Evolutionary conservation across 768 basidiomycete genomes (phyloP), one percentile per base, ranked within the genome.

Genomic region (Psilocybe cubensis): DNA sequence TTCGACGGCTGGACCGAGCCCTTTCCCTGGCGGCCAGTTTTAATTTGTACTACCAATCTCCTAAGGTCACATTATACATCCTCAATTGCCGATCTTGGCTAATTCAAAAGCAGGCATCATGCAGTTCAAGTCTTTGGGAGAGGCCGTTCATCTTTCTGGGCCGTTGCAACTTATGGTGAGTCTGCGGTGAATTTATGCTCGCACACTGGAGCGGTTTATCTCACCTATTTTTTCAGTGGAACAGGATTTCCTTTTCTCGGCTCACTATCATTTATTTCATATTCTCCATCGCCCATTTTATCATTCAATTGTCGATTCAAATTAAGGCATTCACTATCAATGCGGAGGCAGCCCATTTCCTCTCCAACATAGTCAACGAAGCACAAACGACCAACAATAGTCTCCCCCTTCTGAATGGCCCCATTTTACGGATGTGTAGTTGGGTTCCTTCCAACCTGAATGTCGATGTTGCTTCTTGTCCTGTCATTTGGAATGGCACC

Each of bases 231-330:
- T 52, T 41, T 14, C 44, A 91, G 89, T 88, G 87, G 86, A 78
- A 83, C 55, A 82, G 88, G 54, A 75, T 91, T 64, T 86, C 88
- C 20, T 83, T 86, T 66, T 88, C 89, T 46, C 79, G 79, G 33
- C 75, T 88, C 52, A 87, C 90, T 18, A 74, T 79, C 58, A 65
- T 83, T 65, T 93, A 91, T 70, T 83, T 90, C 66, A 52, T 78
- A 42, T 88, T 91, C 68, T 86, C 90, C 20, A 55, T 88, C 50
- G 47, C 83, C 43, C 87, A 91, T 68, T 90, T 87, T 62, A 62
- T 80, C 54, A 68, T 90, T 57, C 91, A 92, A 70, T 76, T 91
- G 61, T 75, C 81, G 24, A 76, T 93, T 44, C 91, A 92, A 72
- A 81, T 79, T 49, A 79, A 80, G 52, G 89, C 86, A 10, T 87